Evolutionary conservation across 306 rosid species (phyloP).

Genomic region (Acacia melanoxylon): DNA sequence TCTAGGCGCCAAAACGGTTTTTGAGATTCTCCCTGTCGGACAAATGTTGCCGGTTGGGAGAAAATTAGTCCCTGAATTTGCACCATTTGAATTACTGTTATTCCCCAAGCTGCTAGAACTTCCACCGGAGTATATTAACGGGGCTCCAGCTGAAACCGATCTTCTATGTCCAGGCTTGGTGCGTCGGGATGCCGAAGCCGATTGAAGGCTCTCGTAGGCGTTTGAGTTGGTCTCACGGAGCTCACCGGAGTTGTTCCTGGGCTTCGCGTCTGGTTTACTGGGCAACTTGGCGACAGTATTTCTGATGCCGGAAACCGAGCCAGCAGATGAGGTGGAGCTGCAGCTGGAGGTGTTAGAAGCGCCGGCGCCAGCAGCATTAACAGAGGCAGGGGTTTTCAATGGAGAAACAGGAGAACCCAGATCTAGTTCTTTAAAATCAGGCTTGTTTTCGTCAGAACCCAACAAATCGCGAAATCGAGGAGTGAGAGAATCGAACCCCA

Average conservation of each 20-base stretch:
- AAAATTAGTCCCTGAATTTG: slow-evolving; percentile 33
- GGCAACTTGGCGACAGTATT: slow-evolving; percentile 34
- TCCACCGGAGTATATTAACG: slow-evolving; percentile 71
- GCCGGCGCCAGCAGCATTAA: slow-evolving; percentile 4
- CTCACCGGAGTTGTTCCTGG: slow-evolving; percentile 51
- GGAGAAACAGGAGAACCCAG: slow-evolving; percentile 63
- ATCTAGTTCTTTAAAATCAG: slow-evolving; percentile 70
- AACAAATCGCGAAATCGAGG: slow-evolving; percentile 44
- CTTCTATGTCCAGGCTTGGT: slow-evolving; percentile 72
- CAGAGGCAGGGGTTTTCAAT: slow-evolving; percentile 33
- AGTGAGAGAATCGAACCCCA: slow-evolving; percentile 49
- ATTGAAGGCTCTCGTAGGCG: slow-evolving; percentile 39
- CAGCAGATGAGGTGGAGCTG: slow-evolving; percentile 60
- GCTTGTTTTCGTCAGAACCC: slow-evolving; percentile 51
- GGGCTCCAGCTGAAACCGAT: slow-evolving; percentile 76
- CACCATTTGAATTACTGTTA: slow-evolving; percentile 30
- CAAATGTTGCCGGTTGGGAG: slow-evolving; percentile 73
- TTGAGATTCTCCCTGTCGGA: slow-evolving; percentile 60
- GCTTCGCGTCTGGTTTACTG: slow-evolving; percentile 40
- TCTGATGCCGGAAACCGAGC: slow-evolving; percentile 48
- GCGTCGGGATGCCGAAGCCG: slow-evolving; percentile 30
- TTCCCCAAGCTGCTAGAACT: slow-evolving; percentile 30
- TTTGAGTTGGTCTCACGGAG: slow-evolving; percentile 45
- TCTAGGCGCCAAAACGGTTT: slow-evolving; percentile 45
- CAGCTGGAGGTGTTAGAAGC: slow-evolving; percentile 34